Base-by-base conservation (phyloP, 208 protist genomes). In the Borovskyia barvae region DNA sequence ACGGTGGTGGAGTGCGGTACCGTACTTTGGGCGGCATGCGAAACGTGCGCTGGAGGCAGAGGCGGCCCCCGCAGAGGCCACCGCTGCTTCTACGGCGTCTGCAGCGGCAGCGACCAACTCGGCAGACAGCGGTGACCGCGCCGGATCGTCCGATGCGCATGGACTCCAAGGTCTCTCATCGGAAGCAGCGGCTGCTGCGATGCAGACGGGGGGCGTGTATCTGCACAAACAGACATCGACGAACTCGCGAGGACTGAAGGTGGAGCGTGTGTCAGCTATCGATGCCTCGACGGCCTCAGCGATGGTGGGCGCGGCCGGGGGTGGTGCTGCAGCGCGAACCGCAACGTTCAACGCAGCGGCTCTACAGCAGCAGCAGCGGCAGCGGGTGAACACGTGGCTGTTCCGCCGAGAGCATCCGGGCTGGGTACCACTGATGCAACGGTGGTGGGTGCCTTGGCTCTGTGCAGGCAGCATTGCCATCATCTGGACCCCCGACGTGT, bases 381-480 rank as follows among this genome's bases (percentile, higher is more conserved):
- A 42, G 22, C 72, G 61, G 59, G 42, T 75, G 53, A 92, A 89
- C 65, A 72, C 71, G 62, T 92, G 85, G 82, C 71, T 92, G 9
- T 92, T 92, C 66, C 87, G 87, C 49, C 75, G 67, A 0, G 64
- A 77, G 28, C 79, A 87, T 40, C 82, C 82, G 8, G 74, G 74
- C 43, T 90, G 86, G 80, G 77, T 87, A 17, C 86, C 86, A 30
- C 54, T 93, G 49, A 85, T 93, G 67, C 86, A 93, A 64, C 86
- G 86, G 1, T 85, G 82, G 77, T 93, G 86, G 82, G 78, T 93
- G 53, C 86, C 86, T 17, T 90, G 64, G 72, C 42, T 80, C 17
- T 93, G 86, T 56, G 12, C 63, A 5, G 68, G 47, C 48, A 66
- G 66, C 39, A 46, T 80, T 20, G 56, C 41, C 19, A 26, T 86